Base-by-base conservation (phyloP, 306 rosid species). In the Rosa chinensis region DNA sequence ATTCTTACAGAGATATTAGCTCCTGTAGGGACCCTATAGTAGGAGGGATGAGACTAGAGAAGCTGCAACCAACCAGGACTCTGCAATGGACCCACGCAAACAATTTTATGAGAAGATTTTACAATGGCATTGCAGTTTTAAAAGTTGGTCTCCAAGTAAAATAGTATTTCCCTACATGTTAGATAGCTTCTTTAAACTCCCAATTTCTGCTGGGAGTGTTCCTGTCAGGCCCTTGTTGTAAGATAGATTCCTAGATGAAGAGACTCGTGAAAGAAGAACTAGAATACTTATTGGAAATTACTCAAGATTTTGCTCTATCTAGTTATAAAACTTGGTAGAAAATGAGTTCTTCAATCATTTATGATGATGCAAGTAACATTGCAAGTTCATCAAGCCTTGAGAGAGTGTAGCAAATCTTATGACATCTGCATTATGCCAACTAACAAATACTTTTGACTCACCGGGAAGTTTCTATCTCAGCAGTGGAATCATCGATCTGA, bases 201-300 rank as follows among this genome's bases (percentile, higher is more conserved):
- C 94, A 28, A 92, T 89, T 81, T 77, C 76, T 28, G 0, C 13
- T 23, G 90, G 91, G 71, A 92, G 87, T 23, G 81, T 35, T 79
- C 94, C 92, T 5, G 77, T 82, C 44, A 92, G 75, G 1, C 70
- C 68, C 62, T 47, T 66, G 77, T 92, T 92, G 88, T 84, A 85
- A 72, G 94, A 89, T 55, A 92, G 81, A 86, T 86, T 94, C 86
- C 97, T 92, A 81, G 10, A 84, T 9, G 72, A 71, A 75, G 37
- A 76, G 18, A 66, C 70, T 55, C 59, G 43, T 79, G 55, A 84
- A 73, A 49, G 85, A 75, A 14, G 62, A 80, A 78, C 13, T 76
- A 42, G 48, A 61, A 17, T 20, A 62, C 10, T 50, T 13, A 63
- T 8, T 32, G 43, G 32, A 28, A 28, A 28, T 28, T 28, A 28